Evolutionary conservation across 139 green algal species (phyloP).

Genomic region (Chlamydomonas sphaeroides): DNA sequence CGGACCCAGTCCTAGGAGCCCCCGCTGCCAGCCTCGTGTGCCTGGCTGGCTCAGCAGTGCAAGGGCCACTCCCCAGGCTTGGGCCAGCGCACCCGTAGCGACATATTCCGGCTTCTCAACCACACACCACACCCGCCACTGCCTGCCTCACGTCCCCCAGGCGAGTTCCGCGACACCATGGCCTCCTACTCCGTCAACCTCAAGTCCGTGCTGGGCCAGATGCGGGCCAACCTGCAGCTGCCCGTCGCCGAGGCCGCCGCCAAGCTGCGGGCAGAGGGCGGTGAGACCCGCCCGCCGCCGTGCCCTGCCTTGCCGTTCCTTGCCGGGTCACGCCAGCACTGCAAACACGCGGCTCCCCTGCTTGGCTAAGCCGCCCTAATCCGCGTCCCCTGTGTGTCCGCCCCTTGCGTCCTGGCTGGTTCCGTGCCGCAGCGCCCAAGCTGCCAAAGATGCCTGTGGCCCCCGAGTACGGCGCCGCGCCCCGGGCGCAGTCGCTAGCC

Average conservation of each 20-base stretch:
- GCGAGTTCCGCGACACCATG: slow-evolving; percentile 48
- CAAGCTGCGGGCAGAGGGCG: slow-evolving; percentile 16
- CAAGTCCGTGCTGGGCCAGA: slow-evolving; percentile 31
- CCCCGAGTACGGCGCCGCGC: slow-evolving; percentile 12
- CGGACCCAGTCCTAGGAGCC: too few species aligned
- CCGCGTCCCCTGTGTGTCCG: too few species aligned
- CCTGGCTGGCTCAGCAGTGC: too few species aligned
- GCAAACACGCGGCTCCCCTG: too few species aligned
- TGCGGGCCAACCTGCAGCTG: slow-evolving; percentile 40
- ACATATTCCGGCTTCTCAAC: too few species aligned
- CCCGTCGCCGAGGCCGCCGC: slow-evolving; percentile 24
- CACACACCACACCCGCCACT: neutral
- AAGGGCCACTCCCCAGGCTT: too few species aligned
- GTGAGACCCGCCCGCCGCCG: too few species aligned
- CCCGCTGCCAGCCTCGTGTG: too few species aligned
- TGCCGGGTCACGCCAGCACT: too few species aligned
- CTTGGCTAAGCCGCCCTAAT: too few species aligned
- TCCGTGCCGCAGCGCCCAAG: slow-evolving; percentile 9
- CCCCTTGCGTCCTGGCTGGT: too few species aligned
- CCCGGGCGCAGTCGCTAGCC: neutral
- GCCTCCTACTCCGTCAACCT: slow-evolving; percentile 43
- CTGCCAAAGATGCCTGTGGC: slow-evolving; percentile 27
- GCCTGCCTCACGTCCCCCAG: neutral
- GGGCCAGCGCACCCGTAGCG: too few species aligned
- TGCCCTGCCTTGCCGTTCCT: neutral